Conservation (phyloP, 768 basidiomycete species). For the Auricularia cornea region DNA sequence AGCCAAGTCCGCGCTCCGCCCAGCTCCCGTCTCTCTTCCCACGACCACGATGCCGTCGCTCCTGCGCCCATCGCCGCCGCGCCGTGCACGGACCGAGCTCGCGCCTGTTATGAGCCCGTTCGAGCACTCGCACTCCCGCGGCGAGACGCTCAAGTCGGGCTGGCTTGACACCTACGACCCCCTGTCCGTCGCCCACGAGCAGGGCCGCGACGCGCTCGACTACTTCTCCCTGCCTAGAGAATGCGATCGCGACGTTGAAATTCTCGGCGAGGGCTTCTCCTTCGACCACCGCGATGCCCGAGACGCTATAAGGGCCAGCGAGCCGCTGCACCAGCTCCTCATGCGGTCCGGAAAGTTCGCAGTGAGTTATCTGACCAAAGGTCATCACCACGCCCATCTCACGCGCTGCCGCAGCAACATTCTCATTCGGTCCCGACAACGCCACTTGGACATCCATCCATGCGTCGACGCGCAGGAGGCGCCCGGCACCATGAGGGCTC, state of each 20-base stretch:
- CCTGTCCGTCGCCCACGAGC: neutral
- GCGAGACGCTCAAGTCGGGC: neutral
- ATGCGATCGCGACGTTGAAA: neutral
- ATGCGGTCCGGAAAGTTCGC: neutral
- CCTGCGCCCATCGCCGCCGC: no score
- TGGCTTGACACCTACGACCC: neutral
- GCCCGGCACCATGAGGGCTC: no score
- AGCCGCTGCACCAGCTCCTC: neutral
- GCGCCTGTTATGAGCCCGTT: neutral
- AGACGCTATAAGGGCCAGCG: neutral
- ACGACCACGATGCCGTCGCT: no score
- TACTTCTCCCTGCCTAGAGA: neutral
- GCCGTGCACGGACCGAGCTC: no score
- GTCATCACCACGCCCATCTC: no score
- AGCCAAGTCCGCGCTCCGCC: no score
- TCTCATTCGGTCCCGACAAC: neutral
- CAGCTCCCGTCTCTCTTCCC: no score
- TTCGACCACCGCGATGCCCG: neutral
- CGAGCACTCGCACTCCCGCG: neutral
- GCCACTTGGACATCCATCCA: no score
- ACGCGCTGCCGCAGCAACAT: neutral
- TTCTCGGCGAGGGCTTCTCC: neutral
- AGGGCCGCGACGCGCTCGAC: neutral
- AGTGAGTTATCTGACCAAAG: neutral
- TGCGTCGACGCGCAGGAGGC: no score